A percentile compares a stretch with the other conserved stretches of the same genome.
Evolutionary conservation across 169 alveolate genomes (phyloP).

Genomic region (Eimeria acervulina): DNA sequence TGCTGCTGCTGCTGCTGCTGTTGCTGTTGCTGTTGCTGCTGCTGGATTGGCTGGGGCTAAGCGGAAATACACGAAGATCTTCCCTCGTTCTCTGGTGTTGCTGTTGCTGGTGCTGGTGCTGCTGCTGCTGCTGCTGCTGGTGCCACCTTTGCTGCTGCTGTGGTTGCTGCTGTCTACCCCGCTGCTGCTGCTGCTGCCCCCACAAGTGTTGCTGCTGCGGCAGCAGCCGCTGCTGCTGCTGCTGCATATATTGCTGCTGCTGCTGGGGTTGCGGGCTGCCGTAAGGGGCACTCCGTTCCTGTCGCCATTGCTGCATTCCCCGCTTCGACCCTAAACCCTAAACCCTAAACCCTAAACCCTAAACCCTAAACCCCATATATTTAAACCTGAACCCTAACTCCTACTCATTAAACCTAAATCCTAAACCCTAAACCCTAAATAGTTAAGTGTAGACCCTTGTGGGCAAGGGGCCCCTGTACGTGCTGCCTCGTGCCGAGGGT

Average conservation of each 20-base stretch:
- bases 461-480: too few relatives aligned
- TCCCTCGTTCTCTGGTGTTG: neutral
- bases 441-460: too few relatives aligned
- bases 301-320: too few relatives aligned
- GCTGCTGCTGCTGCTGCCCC: neutral
- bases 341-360: too few relatives aligned
- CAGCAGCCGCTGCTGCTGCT: slow-evolving; percentile 17
- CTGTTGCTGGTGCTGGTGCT: neutral
- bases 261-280: neutral
- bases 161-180: neutral
- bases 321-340: too few relatives aligned
- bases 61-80: neutral
- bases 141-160: slow-evolving; percentile 47
- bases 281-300: too few relatives aligned
- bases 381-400: too few relatives aligned
- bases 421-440: too few relatives aligned
- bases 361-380: too few relatives aligned
- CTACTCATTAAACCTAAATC: too few relatives aligned
- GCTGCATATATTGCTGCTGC: neutral
- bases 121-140: slow-evolving; percentile 54
- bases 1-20: slow-evolving; percentile 36
- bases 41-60: neutral
- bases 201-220: neutral
- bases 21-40: slow-evolving; percentile 34
- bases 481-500: neutral